phyloP scores from a whole-genome alignment of 805 yeast species.

The Teunomyces cretensis region DNA sequence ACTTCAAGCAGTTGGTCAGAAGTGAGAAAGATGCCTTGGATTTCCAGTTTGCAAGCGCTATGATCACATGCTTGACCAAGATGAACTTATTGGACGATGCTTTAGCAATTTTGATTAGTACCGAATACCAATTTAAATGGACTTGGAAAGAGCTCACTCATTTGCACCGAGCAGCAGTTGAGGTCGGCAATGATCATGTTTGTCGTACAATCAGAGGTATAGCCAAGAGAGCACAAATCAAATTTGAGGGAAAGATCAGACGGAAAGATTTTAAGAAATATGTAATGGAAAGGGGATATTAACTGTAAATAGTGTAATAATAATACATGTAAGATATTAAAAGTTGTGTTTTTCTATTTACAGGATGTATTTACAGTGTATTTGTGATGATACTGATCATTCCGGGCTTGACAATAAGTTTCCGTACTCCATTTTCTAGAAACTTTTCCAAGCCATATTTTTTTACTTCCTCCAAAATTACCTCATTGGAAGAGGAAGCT shows the following conservation, averaged over 20 bases:
- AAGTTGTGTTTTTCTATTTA: conserved; percentile 7
- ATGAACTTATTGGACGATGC: conserved; percentile 68
- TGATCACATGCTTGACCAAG: conserved; percentile 60
- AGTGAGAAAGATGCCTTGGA: conserved; percentile 47
- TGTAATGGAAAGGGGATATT: conserved; percentile 32
- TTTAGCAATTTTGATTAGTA: conserved; percentile 60
- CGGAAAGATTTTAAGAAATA: conserved; percentile 33
- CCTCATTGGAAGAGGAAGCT: conserved; percentile 28
- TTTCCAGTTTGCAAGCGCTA: conserved; percentile 67
- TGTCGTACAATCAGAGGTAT: conserved; percentile 33
- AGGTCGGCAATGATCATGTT: conserved; percentile 29
- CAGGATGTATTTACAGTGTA: conserved; percentile 11
- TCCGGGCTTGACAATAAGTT: conserved; percentile 54
- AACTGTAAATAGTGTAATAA: conserved; percentile 13
- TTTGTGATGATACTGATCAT: conserved; percentile 44
- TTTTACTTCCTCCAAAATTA: conserved; percentile 35
- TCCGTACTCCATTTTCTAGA: conserved; percentile 33
- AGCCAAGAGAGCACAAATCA: conserved; percentile 35
- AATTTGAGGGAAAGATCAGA: conserved; percentile 39
- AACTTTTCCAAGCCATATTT: conserved; percentile 1
- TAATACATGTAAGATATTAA: conserved; percentile 6
- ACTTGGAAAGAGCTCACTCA: conserved; percentile 37
- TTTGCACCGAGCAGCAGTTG: conserved; percentile 30
- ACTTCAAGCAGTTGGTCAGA: conserved; percentile 44
- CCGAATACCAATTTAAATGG: conserved; percentile 74